These are phyloP conservation scores for Alternaria triticimaculans DNA, from an alignment of 2,329 filamentous ascomycete species.

Conservation along the genomic window DNA sequence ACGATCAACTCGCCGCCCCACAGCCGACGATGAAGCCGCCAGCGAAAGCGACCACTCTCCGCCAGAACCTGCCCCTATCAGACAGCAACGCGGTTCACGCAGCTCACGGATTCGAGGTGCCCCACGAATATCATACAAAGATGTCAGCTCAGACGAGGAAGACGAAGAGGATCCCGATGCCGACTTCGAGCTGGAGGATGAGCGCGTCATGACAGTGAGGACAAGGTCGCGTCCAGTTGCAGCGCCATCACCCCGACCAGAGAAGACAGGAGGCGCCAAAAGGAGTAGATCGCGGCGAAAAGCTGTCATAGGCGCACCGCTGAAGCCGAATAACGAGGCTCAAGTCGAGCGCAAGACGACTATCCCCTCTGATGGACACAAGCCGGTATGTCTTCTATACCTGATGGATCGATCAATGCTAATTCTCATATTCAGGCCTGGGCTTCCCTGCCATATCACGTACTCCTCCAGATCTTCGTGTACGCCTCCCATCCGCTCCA, in stretches of 20 bases:
- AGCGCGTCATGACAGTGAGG: slow-evolving; percentile 19
- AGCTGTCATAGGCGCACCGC: slow-evolving; percentile 30
- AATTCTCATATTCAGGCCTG: slow-evolving; percentile 35
- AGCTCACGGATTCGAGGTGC: slow-evolving; percentile 18
- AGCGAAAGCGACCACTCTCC: slow-evolving; percentile 13
- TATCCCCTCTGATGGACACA: slow-evolving; percentile 38
- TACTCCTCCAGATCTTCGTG: slow-evolving; percentile 73
- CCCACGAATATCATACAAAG: slow-evolving; percentile 40
- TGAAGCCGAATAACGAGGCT: slow-evolving; percentile 30
- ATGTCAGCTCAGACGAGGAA: slow-evolving; percentile 37
- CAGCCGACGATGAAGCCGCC: slow-evolving; percentile 22
- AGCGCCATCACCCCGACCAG: slow-evolving; percentile 14
- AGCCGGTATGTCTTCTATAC: slow-evolving; percentile 12
- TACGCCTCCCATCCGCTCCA: slow-evolving; percentile 68
- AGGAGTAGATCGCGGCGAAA: slow-evolving; percentile 16
- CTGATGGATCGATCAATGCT: background rate
- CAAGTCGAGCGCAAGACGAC: slow-evolving; percentile 6
- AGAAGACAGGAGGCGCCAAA: slow-evolving; percentile 12
- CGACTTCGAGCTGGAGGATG: slow-evolving; percentile 31
- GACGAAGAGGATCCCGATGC: slow-evolving; percentile 28
- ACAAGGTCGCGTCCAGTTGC: slow-evolving; percentile 12
- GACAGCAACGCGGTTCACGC: slow-evolving; percentile 3
- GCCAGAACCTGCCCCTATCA: slow-evolving; percentile 6
- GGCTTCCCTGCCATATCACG: slow-evolving; percentile 66
- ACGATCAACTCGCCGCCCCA: slow-evolving; percentile 33